Percentiles rank a stretch among this genome's conserved stretches.
Conservation (phyloP, 2,329 filamentous ascomycete species). For the Fusarium buxicola region DNA sequence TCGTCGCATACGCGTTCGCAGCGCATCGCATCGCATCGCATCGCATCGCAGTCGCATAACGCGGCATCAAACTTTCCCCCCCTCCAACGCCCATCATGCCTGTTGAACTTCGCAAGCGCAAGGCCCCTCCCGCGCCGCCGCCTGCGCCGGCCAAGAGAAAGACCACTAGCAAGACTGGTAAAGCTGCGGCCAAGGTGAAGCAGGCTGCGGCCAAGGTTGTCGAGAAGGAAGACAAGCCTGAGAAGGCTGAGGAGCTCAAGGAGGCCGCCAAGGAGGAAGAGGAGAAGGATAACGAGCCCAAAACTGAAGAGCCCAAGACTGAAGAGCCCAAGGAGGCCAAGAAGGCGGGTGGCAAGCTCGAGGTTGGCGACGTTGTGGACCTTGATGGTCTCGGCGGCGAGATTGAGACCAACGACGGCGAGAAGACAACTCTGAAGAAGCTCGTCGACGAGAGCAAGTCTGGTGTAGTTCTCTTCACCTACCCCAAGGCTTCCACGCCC, state of each 20-base stretch:
- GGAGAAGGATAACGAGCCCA: constrained; percentile 26
- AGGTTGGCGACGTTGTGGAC: constrained; percentile 66
- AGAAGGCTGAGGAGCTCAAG: constrained; percentile 51
- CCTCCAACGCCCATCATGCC: constrained; percentile 59
- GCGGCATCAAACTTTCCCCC: constrained; percentile 16
- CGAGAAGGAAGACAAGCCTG: constrained; percentile 48
- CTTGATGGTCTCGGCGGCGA: constrained; percentile 74
- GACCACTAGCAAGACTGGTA: constrained; percentile 35
- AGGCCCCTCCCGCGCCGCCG: constrained; percentile 62
- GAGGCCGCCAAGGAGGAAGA: constrained; percentile 36
- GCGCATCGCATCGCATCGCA: constrained; percentile 32
- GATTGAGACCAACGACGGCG: constrained; percentile 86
- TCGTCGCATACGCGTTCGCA: constrained; percentile 37
- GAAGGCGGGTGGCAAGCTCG: constrained; percentile 53
- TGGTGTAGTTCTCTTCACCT: constrained; percentile 93
- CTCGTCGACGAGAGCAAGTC: constrained; percentile 85
- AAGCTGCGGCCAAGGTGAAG: constrained; percentile 43
- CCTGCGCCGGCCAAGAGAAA: constrained; percentile 55
- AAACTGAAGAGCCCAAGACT: constrained; percentile 37
- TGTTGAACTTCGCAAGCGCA: constrained; percentile 71
- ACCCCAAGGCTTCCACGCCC: constrained; percentile 93
- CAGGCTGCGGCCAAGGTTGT: constrained; percentile 48
- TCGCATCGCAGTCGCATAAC: constrained; percentile 26
- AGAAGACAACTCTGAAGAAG: constrained; percentile 80
- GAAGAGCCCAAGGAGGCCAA: constrained; percentile 50